Evolutionary conservation across 2,329 filamentous ascomycete genomes (phyloP).

Genomic region (Aspergillus arachidicola): DNA sequence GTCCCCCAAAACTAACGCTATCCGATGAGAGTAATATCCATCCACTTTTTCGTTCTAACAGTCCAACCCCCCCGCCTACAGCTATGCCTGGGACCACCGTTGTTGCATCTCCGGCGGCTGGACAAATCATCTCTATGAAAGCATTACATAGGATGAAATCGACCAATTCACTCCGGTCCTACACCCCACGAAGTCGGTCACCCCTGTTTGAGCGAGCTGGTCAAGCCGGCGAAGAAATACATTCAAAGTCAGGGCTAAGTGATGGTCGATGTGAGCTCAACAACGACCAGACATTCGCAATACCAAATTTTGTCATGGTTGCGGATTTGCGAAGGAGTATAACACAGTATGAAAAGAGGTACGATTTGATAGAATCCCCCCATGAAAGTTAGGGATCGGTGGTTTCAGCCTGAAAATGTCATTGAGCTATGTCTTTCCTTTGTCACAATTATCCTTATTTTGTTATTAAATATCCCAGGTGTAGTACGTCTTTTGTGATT

Average conservation of each 20-base stretch:
- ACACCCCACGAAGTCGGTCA: constrained; percentile 22
- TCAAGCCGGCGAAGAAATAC: constrained; percentile 9
- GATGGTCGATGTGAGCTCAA: not conserved
- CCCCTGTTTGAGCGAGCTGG: constrained; percentile 21
- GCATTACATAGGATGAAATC: constrained; percentile 42
- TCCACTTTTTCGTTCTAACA: constrained; percentile 59
- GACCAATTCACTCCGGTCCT: constrained; percentile 33
- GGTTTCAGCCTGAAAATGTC: not conserved
- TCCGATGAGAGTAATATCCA: constrained; percentile 58
- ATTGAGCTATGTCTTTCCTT: constrained; percentile 12
- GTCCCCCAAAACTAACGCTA: constrained; percentile 22
- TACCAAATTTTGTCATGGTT: constrained; percentile 22
- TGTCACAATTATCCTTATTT: constrained; percentile 3
- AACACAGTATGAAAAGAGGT: constrained; percentile 27
- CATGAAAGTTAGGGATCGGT: constrained; percentile 26
- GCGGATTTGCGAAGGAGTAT: constrained; percentile 26
- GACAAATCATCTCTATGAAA: constrained; percentile 51
- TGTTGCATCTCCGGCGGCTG: constrained; percentile 57
- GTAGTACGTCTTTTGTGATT: not conserved
- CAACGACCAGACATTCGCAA: not conserved
- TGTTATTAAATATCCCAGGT: constrained; percentile 9
- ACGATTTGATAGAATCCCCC: constrained; percentile 33
- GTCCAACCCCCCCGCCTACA: constrained; percentile 55
- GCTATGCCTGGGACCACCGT: constrained; percentile 58
- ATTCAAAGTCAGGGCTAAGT: constrained; percentile 9